These are phyloP conservation scores for Agapanthus africanus DNA, from an alignment of 106 monocot genomes.

Conservation along the genomic window DNA sequence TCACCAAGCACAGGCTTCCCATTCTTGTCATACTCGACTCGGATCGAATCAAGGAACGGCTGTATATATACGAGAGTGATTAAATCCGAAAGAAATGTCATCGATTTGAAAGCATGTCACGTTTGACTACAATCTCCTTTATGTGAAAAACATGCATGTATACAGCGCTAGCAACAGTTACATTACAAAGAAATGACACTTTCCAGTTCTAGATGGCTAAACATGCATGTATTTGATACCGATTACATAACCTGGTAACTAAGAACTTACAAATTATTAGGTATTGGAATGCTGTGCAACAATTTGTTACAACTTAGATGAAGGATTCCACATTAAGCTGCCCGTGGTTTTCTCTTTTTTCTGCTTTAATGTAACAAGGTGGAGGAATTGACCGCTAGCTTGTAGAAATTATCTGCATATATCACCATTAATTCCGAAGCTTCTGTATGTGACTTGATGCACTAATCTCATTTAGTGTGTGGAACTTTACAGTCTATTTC, in stretches of 20 bases:
- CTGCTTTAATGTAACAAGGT: neutral
- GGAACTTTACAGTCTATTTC: neutral
- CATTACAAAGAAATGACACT: neutral
- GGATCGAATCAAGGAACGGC: constrained; percentile 24
- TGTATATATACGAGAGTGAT: constrained; percentile 18
- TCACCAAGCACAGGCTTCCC: constrained; percentile 15
- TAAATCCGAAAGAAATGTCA: constrained; percentile 2
- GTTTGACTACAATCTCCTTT: too few relatives aligned
- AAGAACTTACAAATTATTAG: neutral
- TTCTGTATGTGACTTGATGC: neutral
- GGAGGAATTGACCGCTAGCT: neutral
- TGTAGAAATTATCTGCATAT: neutral
- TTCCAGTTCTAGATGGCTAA: neutral
- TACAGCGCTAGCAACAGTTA: neutral
- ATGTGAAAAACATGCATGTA: neutral
- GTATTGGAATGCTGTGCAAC: neutral
- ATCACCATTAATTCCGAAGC: neutral
- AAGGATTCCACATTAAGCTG: neutral
- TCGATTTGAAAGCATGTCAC: neutral
- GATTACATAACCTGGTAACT: neutral
- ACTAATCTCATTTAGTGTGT: neutral
- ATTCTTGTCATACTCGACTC: constrained; percentile 26
- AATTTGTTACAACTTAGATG: neutral
- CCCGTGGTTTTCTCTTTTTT: neutral
- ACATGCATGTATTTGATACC: neutral